Conservation (phyloP, 2,329 filamentous ascomycete genomes). For the Clonostachys byssicola region DNA sequence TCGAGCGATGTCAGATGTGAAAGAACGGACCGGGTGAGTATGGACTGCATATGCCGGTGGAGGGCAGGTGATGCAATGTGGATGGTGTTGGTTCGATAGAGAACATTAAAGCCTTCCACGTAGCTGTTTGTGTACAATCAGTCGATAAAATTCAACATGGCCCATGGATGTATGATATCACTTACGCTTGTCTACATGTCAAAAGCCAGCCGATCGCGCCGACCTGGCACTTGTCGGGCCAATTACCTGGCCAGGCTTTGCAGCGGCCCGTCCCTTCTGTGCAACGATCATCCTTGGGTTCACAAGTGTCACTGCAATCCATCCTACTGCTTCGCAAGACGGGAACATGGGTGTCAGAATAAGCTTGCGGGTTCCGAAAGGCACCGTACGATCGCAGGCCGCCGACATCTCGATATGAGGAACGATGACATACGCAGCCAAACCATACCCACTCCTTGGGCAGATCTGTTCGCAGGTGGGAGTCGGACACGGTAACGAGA, state of each 20-base stretch:
- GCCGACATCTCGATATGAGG: neutral
- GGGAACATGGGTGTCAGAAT: neutral
- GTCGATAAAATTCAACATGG: neutral
- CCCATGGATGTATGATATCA: neutral
- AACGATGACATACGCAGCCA: slow-evolving; percentile 3
- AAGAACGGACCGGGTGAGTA: too few species aligned
- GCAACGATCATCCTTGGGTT: neutral
- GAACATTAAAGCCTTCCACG: slow-evolving; percentile 4
- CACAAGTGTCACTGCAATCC: too few species aligned
- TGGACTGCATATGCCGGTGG: too few species aligned
- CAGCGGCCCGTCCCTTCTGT: neutral
- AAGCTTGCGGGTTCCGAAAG: neutral
- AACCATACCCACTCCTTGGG: slow-evolving; percentile 3
- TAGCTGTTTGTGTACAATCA: slow-evolving; percentile 1
- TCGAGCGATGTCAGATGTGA: too few species aligned
- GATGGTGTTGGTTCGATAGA: slow-evolving; percentile 6
- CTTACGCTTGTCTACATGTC: slow-evolving; percentile 4
- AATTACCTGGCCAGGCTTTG: neutral
- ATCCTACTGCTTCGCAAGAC: neutral
- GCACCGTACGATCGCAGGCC: too few species aligned
- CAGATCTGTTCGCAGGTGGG: too few species aligned
- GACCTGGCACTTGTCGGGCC: slow-evolving; percentile 2
- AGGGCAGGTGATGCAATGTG: neutral
- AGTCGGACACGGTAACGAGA: too few species aligned
- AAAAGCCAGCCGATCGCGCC: slow-evolving; percentile 5